Percentiles rank a stretch among this genome's conserved stretches.
These are phyloP conservation scores for Neodidymelliopsis sp. DNA, from an alignment of 2,329 filamentous ascomycete species.

Conservation along the genomic window DNA sequence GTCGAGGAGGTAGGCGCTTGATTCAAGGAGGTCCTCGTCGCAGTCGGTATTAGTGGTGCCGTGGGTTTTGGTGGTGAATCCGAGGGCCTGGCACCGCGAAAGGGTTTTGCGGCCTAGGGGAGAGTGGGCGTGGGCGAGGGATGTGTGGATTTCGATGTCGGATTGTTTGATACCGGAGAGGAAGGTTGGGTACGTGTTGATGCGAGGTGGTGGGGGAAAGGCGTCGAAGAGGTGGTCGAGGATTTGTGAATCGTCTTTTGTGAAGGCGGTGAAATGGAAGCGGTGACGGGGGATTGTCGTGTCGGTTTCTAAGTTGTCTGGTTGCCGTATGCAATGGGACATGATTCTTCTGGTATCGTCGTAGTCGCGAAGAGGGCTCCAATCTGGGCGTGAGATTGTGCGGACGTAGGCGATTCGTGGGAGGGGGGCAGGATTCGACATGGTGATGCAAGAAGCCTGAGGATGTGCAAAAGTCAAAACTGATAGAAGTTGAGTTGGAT, in stretches of 20 bases:
- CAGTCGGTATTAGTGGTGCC: not conserved
- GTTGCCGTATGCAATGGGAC: not conserved
- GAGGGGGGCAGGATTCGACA: not conserved
- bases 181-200: not conserved
- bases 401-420: not conserved
- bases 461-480: no score
- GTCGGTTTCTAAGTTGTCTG: not conserved
- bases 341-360: not conserved
- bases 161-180: not conserved
- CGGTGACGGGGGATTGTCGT: not conserved
- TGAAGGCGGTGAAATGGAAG: slow-evolving; percentile 1
- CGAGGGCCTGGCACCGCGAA: not conserved
- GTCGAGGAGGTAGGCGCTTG: not conserved
- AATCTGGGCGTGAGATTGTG: not conserved
- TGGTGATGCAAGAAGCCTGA: not conserved
- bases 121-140: not conserved
- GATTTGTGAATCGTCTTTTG: not conserved
- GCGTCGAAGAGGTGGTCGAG: not conserved
- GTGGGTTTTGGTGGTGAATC: not conserved
- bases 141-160: not conserved
- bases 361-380: not conserved
- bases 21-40: not conserved
- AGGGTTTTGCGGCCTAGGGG: not conserved
- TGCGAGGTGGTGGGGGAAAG: not conserved
- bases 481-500: not conserved